Base-by-base conservation (phyloP, 371 early-diverging fungal species). In the Apophysomyces sp. region DNA sequence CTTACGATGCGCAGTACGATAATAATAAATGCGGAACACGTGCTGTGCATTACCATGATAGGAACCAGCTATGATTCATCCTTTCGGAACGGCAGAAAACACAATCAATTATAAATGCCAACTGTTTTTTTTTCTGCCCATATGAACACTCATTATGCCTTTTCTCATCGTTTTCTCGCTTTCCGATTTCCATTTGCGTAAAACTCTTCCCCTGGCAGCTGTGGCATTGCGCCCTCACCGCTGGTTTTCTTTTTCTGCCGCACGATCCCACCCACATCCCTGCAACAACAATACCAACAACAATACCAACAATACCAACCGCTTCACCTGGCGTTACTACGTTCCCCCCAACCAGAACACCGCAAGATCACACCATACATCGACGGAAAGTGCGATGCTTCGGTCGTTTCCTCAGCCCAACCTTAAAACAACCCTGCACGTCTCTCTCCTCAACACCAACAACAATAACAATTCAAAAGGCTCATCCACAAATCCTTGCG, bases 401-500 rank as follows among this genome's bases (percentile, higher is more conserved):
- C 16, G 24, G 21, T 44, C 49, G 4, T 44, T 18, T 44, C 49
- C 49, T 44, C 49, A 44, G 21, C 49, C 49, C 11, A 44, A 21
- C 11, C 49, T 44, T 9, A 44, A n/a, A 9, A n/a, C 49, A 21
- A 44, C 49, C 6, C 9, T 44, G 21, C 49, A 44, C 11, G 18
- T 18, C 8, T 44, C 49, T 18, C 49, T 44, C 8, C 49, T 44
- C 11, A 16, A 34, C 34, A 11, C 34, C 34, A 34, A 44, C 21
- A 44, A 0, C 49, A 4, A 44, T 8, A 16, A 4, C 49, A 44
- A 16, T 21, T 44, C 49, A 6, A 44, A 44, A 3, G 24, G 21
- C 24, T 7, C 49, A 44, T 21, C 16, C 11, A 53, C 61, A 37
- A 63, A 62, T 3, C 55, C 60, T 29, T 81, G 81, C 58, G 59